Evolutionary conservation across 1,284 basidiomycete genomes (phyloP), one percentile per base, ranked within the genome.

Genomic region (Boletus sp.): DNA sequence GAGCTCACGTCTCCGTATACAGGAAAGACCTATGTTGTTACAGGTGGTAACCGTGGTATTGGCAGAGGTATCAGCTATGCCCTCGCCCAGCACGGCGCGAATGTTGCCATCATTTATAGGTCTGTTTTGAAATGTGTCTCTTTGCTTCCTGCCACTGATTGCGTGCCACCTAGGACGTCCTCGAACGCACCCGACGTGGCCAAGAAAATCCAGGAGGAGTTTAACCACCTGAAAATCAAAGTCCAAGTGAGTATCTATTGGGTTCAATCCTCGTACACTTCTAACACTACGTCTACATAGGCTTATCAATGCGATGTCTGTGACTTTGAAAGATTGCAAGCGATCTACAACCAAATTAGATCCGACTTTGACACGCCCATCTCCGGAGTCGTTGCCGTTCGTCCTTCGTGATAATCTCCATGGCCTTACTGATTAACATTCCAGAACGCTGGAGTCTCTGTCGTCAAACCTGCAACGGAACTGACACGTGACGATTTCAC

Each of bases 381-480:
- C 16, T 6, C 1, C 50, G 68, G 76, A 7, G 77, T 68, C 10
- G 56, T 68, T 8, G 66, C 69, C 25, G 69, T 68, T 10, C 44
- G 68, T 64, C 1, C 44, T 10, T 9, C 0, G 1, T 46, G 3
- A 19, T 21, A 14, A 7, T 33, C 3, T 0, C 49, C 6, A 7
- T 25, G 19, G 44, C 10, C 4, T 8, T 21, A 6, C 50, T 55
- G 11, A 65, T n/a, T 8, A 9, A 3, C 46, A 6, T 27, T 53
- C 2, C 28, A 79, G 76, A 79, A 82, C 49, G 80, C 81, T 4
- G 82, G 80, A 21, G 71, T 81, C 13, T 81, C 82, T 4, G 73
- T 81, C 56, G 74, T 84, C 40, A 83, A 83, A 69, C 77, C 79
- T 7, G 80, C 83, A 0, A 55, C 81, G 46, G 79, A 84, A 38